These are phyloP conservation scores for Fusarium sublunatum DNA, from an alignment of 2,329 filamentous ascomycete genomes.

Conservation along the genomic window DNA sequence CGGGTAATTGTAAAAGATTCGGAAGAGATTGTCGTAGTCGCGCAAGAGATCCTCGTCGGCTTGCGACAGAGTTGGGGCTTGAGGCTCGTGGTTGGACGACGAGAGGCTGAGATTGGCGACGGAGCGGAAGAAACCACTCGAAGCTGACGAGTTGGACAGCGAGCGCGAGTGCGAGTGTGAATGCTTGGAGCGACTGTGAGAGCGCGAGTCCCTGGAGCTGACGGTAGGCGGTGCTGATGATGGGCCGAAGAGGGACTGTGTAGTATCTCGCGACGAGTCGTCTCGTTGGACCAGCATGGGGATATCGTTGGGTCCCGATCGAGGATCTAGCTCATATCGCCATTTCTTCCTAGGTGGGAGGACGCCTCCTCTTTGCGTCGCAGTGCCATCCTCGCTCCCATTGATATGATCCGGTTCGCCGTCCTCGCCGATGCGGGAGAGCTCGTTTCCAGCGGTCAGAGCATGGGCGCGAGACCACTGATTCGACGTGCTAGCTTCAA, in stretches of 20 bases:
- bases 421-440: constrained; percentile 66
- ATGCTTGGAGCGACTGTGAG: constrained; percentile 49
- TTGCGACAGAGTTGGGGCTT: constrained; percentile 61
- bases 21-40: constrained; percentile 95
- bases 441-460: constrained; percentile 54
- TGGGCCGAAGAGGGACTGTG: constrained; percentile 50
- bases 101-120: constrained; percentile 79
- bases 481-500: constrained; percentile 84
- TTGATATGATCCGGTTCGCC: constrained; percentile 37
- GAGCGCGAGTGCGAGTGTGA: constrained; percentile 57
- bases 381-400: constrained; percentile 37
- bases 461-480: constrained; percentile 69
- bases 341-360: constrained; percentile 67
- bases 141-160: constrained; percentile 60
- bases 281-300: constrained; percentile 91
- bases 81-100: constrained; percentile 57
- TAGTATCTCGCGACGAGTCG: constrained; percentile 43
- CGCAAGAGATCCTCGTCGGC: constrained; percentile 81
- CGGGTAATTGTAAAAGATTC: constrained; percentile 94
- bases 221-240: constrained; percentile 35
- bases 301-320: constrained; percentile 77
- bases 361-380: constrained; percentile 24
- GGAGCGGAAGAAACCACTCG: constrained; percentile 79
- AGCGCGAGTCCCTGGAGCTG: constrained; percentile 58
- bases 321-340: constrained; percentile 89